These are phyloP conservation scores for Polytrichum commune DNA, from an alignment of 225 moss, liverwort and hornwort genomes.

Conservation along the genomic window DNA sequence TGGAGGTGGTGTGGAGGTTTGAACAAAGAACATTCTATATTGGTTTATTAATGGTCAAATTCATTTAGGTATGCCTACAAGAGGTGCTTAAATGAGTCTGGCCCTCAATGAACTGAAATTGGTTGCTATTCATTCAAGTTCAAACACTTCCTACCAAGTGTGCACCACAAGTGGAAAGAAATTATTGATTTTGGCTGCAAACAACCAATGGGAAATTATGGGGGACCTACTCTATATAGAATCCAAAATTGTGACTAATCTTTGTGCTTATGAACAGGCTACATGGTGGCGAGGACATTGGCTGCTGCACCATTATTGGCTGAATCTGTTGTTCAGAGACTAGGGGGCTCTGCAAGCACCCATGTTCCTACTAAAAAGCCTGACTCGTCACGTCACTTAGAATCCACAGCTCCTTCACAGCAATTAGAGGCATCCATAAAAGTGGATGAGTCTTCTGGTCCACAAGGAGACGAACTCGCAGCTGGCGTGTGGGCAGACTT, in stretches of 20 bases:
- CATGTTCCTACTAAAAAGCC: conserved; percentile 19
- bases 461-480: conserved; percentile 65
- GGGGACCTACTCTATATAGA: too few species aligned
- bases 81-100: too few species aligned
- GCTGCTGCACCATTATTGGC: conserved; percentile 52
- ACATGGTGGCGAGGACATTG: conserved; percentile 66
- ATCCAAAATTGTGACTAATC: neutral
- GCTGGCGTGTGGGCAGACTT: conserved; percentile 95
- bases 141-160: too few species aligned
- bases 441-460: conserved; percentile 14
- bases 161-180: too few species aligned
- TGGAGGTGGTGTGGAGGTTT: too few species aligned
- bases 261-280: conserved; percentile 23
- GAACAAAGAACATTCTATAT: too few species aligned
- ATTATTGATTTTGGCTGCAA: too few species aligned
- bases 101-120: too few species aligned
- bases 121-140: too few species aligned
- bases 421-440: conserved; percentile 2
- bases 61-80: too few species aligned
- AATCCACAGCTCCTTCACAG: neutral
- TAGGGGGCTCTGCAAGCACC: conserved; percentile 53
- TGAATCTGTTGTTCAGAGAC: conserved; percentile 61
- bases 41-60: too few species aligned
- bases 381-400: conserved; percentile 3
- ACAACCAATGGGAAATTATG: too few species aligned